Evolutionary conservation across 306 rosid genomes (phyloP), one percentile per base, ranked within the genome.

Genomic region (Vigna unguiculata): DNA sequence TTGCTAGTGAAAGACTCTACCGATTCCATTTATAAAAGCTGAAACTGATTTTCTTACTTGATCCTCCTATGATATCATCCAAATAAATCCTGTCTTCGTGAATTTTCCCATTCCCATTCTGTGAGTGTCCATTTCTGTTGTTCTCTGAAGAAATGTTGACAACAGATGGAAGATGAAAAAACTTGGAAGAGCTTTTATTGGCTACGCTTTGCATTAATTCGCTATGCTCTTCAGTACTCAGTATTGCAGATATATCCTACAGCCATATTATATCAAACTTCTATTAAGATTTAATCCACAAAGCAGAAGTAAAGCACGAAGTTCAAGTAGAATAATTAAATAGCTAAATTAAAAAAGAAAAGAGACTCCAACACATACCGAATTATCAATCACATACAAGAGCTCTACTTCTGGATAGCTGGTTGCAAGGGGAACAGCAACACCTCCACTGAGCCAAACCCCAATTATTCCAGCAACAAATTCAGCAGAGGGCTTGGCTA

Each of bases 401-500:
- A 92, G 89, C 89, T 95, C 97, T 20, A 85, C 86, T 87, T 95
- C 97, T 53, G 98, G 98, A 79, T 95, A 88, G 90, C 92, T 88
- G 74, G 83, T 83, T 80, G 98, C 97, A 74, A 94, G 98, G 1
- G 97, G 98, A 83, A 94, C 97, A 45, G 97, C 95, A 85, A 94
- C 93, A 69, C 98, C 98, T 24, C 97, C 96, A 82, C 96, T 86
- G 40, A 94, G 76, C 97, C 98, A 94, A 60, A 94, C 92, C 79
- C 97, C 98, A 32, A 94, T 88, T 64, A 94, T 52, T 84, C 89
- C 92, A 28, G 97, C 96, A 49, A 92, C 93, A 84, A 90, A 94
- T 79, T 92, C 98, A 67, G 96, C 98, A 11, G 96, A 90, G 28
- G 98, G 98, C 78, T 94, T 90, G 48, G 98, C 98, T 75, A 90